phyloP scores from a whole-genome alignment of 1,284 basidiomycete genomes.

The Trametes hirsuta region DNA sequence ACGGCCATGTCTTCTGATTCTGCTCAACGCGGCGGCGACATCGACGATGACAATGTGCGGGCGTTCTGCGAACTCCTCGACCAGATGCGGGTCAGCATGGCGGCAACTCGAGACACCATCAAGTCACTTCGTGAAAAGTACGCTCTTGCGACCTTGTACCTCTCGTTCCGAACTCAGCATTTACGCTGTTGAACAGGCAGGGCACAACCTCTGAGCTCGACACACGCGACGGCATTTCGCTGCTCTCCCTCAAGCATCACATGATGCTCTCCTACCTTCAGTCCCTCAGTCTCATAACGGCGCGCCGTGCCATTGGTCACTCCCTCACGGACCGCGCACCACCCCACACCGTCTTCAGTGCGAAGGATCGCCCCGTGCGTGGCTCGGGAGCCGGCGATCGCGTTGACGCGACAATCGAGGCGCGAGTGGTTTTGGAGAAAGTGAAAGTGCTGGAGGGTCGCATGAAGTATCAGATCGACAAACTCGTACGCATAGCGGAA shows the following conservation, averaged over 20 bases:
- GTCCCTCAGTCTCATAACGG: constrained; percentile 77
- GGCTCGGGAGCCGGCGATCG: constrained; percentile 65
- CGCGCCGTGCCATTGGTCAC: constrained; percentile 69
- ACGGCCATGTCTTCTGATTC: neutral
- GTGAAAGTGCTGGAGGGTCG: constrained; percentile 80
- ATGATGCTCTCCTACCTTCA: constrained; percentile 88
- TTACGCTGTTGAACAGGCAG: constrained; percentile 30
- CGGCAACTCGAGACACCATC: constrained; percentile 61
- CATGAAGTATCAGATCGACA: constrained; percentile 95
- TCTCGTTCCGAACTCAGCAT: neutral
- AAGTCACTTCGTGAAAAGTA: constrained; percentile 58
- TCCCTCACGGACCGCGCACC: constrained; percentile 55
- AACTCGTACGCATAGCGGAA: constrained; percentile 76
- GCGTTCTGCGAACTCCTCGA: constrained; percentile 51
- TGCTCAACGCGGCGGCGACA: neutral
- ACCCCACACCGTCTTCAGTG: constrained; percentile 56
- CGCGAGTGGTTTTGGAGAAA: constrained; percentile 79
- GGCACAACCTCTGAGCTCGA: constrained; percentile 52
- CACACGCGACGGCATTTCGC: constrained; percentile 83
- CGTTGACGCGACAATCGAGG: constrained; percentile 75
- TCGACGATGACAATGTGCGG: constrained; percentile 22
- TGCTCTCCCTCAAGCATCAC: constrained; percentile 89
- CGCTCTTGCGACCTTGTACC: constrained; percentile 28
- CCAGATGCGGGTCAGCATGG: constrained; percentile 66
- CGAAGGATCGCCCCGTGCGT: constrained; percentile 52